Evolutionary conservation across 805 yeast genomes (phyloP), one percentile per base, ranked within the genome.

Genomic region (Monosporozyma yasuniensis): DNA sequence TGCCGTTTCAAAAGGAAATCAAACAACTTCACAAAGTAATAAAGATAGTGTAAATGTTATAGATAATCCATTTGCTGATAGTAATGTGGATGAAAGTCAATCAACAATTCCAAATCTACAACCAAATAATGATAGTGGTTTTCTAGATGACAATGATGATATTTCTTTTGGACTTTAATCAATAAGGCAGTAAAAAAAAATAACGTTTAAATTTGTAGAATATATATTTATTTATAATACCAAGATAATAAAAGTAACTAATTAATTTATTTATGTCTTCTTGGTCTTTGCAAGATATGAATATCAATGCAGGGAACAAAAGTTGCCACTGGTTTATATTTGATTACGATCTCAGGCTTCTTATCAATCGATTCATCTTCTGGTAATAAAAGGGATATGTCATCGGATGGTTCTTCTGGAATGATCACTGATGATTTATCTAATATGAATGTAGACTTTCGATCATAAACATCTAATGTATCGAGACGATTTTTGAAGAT

Each of bases 211-310:
- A 6, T 32, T 32, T 32, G 35, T 32, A 32, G 35, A 32, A 32
- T 32, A 32, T 14, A 32, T 32, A 32, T 32, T 3, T 14, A 14
- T 32, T 32, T 32, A 32, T 32, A 32, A 32, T 12, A 32, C 7
- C 4, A 12, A 32, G 14, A 14, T 32, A 32, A 32, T 14, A 11
- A 32, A 5, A 32, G 1, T 32, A 32, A 32, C 35, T 32, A 32
- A 32, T 32, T 32, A 14, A 32, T 18, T 39, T 12, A 39, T 21
- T 39, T 39, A 38, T 54, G 54, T 43, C 68, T 58, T 53, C 57
- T 61, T 23, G 70, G 70, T 25, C 70, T 53, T 38, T 57, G 58
- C 10, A 65, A 51, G 9, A 66, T 60, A 47, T 65, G 65, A 3
- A 64, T 52, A 38, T 60, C 63, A 6, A 66, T 51, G 42, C 64